Evolutionary conservation across 1,284 basidiomycete genomes (phyloP), one percentile per base, ranked within the genome.

Genomic region (Vanrija humicola): DNA sequence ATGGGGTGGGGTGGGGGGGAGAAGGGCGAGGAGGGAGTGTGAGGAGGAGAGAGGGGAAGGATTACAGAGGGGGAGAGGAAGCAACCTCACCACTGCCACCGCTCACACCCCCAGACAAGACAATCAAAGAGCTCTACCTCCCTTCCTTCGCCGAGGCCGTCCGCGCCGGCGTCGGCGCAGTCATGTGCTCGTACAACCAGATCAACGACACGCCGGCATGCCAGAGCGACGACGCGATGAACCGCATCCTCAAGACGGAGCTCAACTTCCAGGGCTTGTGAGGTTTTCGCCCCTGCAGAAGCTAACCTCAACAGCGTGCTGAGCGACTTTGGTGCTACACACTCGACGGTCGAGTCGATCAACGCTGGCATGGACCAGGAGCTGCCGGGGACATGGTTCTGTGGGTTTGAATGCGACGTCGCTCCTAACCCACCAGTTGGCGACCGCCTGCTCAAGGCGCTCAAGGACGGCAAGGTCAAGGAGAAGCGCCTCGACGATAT

Each of bases 181-280:
- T 77, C 52, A 81, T 81, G 79, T 78, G 77, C 64, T 70, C 70
- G 77, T 87, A 84, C 21, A 82, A 86, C 52, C 72, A 83, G 38
- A 78, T 91, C 66, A 92, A 93, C 71, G 84, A 83, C 34, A 88
- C 86, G 0, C 87, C 85, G 56, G 85, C 88, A 1, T 91, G 89
- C 72, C 84, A 89, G 70, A 90, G 89, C 67, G 80, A 85, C 66
- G 82, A 85, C 63, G 80, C 84, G 39, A 74, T 90, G 69, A 92
- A 90, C 76, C 81, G 84, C 53, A 80, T 91, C 39, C 79, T 93
- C 58, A 93, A 93, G 77, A 78, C 80, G 26, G 88, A 92, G 75
- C 82, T 81, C 23, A 68, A 73, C 45, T 82, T 82, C 70, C 76
- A 79, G 48, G 81, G 81, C 29, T 79, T 74, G 68, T 75, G 75